Evolutionary conservation across 2,329 filamentous ascomycete genomes (phyloP).

Genomic region (Microascus cirrosus): DNA sequence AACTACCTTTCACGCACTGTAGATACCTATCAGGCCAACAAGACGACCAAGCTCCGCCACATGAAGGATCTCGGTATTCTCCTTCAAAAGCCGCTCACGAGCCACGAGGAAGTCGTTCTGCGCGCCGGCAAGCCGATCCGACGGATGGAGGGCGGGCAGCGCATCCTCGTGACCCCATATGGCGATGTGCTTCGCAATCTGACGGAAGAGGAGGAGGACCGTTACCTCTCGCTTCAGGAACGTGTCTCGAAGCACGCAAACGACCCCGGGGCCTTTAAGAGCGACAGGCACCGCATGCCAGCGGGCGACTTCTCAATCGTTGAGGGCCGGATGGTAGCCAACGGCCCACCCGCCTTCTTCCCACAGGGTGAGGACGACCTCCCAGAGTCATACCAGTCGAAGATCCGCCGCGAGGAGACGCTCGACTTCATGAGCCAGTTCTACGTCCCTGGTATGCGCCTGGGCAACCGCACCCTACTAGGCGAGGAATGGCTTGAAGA

Average conservation of each 20-base stretch:
- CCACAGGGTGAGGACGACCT: conserved; percentile 34
- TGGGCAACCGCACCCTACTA: conserved; percentile 33
- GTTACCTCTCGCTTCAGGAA: conserved; percentile 58
- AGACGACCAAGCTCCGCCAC: background rate
- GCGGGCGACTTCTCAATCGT: conserved; percentile 50
- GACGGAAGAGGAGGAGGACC: conserved; percentile 55
- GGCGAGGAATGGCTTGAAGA: conserved; percentile 8
- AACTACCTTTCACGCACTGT: conserved; percentile 6
- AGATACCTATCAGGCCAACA: conserved; percentile 2
- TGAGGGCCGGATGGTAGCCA: conserved; percentile 53
- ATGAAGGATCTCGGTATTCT: background rate
- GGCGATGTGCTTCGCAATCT: conserved; percentile 68
- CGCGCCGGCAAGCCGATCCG: conserved; percentile 37
- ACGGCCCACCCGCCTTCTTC: conserved; percentile 51
- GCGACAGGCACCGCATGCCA: conserved; percentile 35
- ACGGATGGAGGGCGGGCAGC: conserved; percentile 45
- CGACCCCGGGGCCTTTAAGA: conserved; percentile 44
- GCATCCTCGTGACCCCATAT: conserved; percentile 63
- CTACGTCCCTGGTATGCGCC: conserved; percentile 48
- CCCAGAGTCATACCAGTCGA: conserved; percentile 46
- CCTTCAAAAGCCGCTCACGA: background rate
- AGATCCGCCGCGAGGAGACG: conserved; percentile 56
- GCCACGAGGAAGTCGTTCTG: conserved; percentile 7
- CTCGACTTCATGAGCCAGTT: conserved; percentile 61
- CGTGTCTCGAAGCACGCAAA: conserved; percentile 36